A percentile compares a stretch with the other conserved stretches of the same genome.
These are phyloP conservation scores for Naganishia liquefaciens DNA, from an alignment of 1,284 basidiomycete species.

Conservation along the genomic window DNA sequence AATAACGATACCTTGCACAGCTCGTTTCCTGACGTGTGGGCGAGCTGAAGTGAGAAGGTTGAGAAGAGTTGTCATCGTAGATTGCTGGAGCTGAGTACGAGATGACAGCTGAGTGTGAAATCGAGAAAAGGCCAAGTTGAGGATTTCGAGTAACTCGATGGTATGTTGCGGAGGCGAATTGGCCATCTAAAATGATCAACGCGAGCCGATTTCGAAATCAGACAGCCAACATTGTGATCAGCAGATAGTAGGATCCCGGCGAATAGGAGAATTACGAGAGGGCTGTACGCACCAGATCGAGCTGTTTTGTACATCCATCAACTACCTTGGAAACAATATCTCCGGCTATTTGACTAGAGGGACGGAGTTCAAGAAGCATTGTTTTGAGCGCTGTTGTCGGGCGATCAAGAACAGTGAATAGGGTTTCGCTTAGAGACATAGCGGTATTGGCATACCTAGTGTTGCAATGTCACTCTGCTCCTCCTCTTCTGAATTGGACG, in stretches of 20 bases:
- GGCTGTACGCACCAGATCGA: conserved; percentile 65
- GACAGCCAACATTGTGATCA: background rate
- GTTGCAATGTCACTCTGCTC: conserved; percentile 78
- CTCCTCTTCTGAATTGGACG: conserved; percentile 43
- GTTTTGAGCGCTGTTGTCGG: conserved; percentile 76
- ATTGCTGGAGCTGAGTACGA: conserved; percentile 57
- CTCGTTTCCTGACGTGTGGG: conserved; percentile 83
- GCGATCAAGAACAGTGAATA: too few relatives aligned
- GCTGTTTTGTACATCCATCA: conserved; percentile 76
- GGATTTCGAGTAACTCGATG: conserved; percentile 78
- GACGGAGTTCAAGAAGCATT: conserved; percentile 83
- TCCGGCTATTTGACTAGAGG: conserved; percentile 72
- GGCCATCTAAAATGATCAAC: background rate
- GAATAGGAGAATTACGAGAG: background rate
- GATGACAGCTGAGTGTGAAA: conserved; percentile 71
- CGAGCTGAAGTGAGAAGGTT: conserved; percentile 74
- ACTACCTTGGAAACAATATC: conserved; percentile 81
- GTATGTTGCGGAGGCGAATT: conserved; percentile 24
- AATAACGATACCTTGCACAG: conserved; percentile 70
- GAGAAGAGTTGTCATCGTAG: conserved; percentile 70
- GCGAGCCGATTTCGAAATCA: background rate
- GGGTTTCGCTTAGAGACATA: background rate
- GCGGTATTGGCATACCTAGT: conserved; percentile 64
- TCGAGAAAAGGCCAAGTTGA: conserved; percentile 85
- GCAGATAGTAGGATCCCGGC: background rate